Conservation (phyloP, 352 stramenopile species). For the Pythium periplocum region DNA sequence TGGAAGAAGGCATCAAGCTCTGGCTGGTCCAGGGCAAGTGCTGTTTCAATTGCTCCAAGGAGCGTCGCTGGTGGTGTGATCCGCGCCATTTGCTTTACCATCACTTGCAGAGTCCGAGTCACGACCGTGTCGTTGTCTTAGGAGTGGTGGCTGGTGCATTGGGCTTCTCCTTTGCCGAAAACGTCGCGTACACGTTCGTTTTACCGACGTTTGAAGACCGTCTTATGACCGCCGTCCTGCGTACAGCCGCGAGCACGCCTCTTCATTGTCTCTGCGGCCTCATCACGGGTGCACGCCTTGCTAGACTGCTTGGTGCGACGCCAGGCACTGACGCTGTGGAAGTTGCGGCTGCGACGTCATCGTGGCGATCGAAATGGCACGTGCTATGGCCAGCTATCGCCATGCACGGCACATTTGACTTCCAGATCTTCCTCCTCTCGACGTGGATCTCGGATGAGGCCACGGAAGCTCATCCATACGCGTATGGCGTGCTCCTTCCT, state of each 20-base stretch:
- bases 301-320: conserved; percentile 21
- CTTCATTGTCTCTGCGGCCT: conserved; percentile 60
- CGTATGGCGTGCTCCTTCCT: too few relatives aligned
- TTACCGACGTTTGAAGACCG: conserved; percentile 24
- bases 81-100: conserved; percentile 41
- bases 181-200: conserved; percentile 41
- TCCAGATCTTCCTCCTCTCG: conserved; percentile 51
- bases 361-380: conserved; percentile 31
- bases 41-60: conserved; percentile 21
- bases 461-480: conserved; percentile 3
- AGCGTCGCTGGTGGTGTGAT: conserved; percentile 35
- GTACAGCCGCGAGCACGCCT: conserved; percentile 34
- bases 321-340: conserved; percentile 7
- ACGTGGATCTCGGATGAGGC: conserved; percentile 31
- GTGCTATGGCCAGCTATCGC: conserved; percentile 41
- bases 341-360: conserved; percentile 7
- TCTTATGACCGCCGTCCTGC: conserved; percentile 33
- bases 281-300: conserved; percentile 63
- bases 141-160: conserved; percentile 41
- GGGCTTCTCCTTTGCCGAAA: conserved; percentile 64
- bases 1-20: conserved; percentile 63
- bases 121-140: conserved; percentile 58
- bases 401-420: conserved; percentile 55
- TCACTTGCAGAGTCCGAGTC: conserved; percentile 34
- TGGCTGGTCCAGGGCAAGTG: conserved; percentile 60